Conservation (phyloP, 1,284 basidiomycete genomes). For the Melampsora americana region DNA sequence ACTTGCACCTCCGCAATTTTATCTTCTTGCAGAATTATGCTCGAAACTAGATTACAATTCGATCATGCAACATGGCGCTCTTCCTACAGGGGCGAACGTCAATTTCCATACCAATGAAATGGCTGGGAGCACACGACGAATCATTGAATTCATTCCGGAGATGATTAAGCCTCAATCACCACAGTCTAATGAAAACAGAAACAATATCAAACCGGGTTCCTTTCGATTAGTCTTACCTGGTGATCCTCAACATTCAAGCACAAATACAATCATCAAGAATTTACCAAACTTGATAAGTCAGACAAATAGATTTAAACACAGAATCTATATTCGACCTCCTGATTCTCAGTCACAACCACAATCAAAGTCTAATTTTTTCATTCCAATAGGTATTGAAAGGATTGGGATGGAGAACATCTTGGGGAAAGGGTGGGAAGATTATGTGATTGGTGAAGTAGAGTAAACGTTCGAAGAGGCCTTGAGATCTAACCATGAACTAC, state of each 20-base stretch:
- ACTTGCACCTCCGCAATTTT: conserved; percentile 49
- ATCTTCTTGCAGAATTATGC: conserved; percentile 47
- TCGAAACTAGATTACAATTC: conserved; percentile 22
- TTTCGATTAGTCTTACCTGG: conserved; percentile 22
- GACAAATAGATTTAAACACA: conserved; percentile 1
- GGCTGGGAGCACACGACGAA: neutral
- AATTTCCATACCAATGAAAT: neutral
- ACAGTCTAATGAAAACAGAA: neutral
- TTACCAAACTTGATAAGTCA: neutral
- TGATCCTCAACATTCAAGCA: conserved; percentile 36
- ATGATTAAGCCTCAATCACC: conserved; percentile 12
- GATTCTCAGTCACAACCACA: neutral
- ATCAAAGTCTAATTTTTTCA: conserved; percentile 14
- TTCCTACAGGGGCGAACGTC: neutral
- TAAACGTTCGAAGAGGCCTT: too few relatives aligned
- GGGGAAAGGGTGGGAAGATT: conserved; percentile 31
- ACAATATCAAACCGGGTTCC: neutral
- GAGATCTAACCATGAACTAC: too few relatives aligned
- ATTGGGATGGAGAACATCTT: conserved; percentile 15
- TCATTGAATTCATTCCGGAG: conserved; percentile 25
- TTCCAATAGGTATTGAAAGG: conserved; percentile 19
- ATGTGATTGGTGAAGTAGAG: too few relatives aligned
- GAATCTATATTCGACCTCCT: conserved; percentile 16
- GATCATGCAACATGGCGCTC: neutral
- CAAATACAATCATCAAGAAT: neutral